Base-by-base conservation (phyloP, 306 rosid species). In the Senna siamea region DNA sequence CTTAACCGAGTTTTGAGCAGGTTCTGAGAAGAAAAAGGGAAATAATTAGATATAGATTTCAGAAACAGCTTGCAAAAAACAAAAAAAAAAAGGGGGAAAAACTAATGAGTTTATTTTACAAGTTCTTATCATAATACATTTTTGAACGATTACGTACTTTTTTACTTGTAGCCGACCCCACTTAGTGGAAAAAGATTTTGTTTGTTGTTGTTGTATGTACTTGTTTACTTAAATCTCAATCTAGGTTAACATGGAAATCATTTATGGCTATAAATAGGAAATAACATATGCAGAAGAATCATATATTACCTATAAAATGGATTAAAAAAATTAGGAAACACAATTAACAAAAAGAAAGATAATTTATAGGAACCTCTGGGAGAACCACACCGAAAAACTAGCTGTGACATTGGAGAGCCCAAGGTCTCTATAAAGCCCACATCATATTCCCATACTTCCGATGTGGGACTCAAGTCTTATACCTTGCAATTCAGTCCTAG, bases 1-100 rank as follows among this genome's bases (percentile, higher is more conserved):
- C 85, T 87, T 88, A 0, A 76, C 50, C 10, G 87, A 77, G 78
- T 83, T 74, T 86, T 88, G 89, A 84, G 88, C 88, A 59, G 93
- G 93, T 76, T 87, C 99, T 95, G 68, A 22, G 50, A 62, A 63
- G 32, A 67, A n/a, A 35, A 61, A 62, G 51, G 41, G 7, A 63
- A 46, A 66, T 15, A 34, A 78, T 80, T 74, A 81, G 73, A 46
- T 34, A 19, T 55, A 19, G 81, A 66, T 74, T 76, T 11, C 62
- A 48, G 19, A 62, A 15, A 43, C 41, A 50, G 54, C 47, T 52
- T 64, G 62, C 32, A 37, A 37, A 37, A 37, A 37, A 5, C 1
- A 55, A 48, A 22, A 46, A 55, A 50, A 11, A 60, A n/a, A n/a
- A n/a, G n/a, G n/a, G n/a, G 22, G 26, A 64, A 81, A 22, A 7